phyloP scores from a whole-genome alignment of 805 yeast genomes.

The Ogataea henricii region DNA sequence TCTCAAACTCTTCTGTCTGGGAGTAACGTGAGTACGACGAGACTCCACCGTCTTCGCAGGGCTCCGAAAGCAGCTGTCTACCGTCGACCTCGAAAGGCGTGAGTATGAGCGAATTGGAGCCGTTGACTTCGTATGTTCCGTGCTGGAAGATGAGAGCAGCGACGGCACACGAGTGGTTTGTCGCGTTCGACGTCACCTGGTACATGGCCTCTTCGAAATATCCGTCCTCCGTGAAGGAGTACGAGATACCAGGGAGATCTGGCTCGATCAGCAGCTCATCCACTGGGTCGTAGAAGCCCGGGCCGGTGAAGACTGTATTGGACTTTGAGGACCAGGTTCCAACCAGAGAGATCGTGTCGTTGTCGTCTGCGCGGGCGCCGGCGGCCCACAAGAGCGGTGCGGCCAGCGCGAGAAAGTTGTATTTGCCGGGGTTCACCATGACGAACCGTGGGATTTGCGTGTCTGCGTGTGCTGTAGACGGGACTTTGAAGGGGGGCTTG shows the following conservation, averaged over 20 bases:
- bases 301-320: slow-evolving; percentile 94
- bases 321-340: slow-evolving; percentile 98
- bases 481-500: neutral
- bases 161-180: slow-evolving; percentile 76
- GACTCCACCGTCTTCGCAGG: slow-evolving; percentile 66
- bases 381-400: neutral
- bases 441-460: neutral
- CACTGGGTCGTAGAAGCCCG: slow-evolving; percentile 93
- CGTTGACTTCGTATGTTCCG: slow-evolving; percentile 67
- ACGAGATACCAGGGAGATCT: slow-evolving; percentile 89
- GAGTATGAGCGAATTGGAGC: slow-evolving; percentile 68
- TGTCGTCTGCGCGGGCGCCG: slow-evolving; percentile 4
- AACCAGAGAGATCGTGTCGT: slow-evolving; percentile 38
- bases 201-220: slow-evolving; percentile 87
- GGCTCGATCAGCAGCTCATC: slow-evolving; percentile 96
- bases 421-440: neutral
- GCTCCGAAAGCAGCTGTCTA: slow-evolving; percentile 84
- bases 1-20: slow-evolving; percentile 61
- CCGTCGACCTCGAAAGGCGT: slow-evolving; percentile 87
- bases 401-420: neutral
- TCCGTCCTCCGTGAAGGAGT: slow-evolving; percentile 92
- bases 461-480: neutral
- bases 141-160: slow-evolving; percentile 88
- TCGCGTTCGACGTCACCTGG: slow-evolving; percentile 69
- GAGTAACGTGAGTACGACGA: slow-evolving; percentile 73